phyloP scores from a whole-genome alignment of 345 rosid species.

The Citrus sp. region DNA sequence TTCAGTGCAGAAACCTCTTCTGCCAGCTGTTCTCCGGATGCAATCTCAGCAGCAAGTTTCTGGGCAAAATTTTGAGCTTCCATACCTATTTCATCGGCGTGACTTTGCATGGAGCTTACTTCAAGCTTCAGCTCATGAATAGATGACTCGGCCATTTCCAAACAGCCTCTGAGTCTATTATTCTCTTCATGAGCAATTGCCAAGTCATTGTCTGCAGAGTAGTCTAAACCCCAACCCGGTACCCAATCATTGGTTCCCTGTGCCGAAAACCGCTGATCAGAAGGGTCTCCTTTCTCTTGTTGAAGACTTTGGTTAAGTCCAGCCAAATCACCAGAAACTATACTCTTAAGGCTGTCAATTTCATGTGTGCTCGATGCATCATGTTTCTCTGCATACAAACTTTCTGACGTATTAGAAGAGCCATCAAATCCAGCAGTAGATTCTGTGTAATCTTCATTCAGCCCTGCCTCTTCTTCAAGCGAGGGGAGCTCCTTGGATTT shows the following conservation, averaged over 20 bases:
- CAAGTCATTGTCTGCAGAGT: slow-evolving; percentile 60
- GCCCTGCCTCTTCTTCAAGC: slow-evolving; percentile 44
- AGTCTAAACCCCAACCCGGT: slow-evolving; percentile 76
- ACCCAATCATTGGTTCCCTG: slow-evolving; percentile 57
- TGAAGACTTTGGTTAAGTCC: slow-evolving; percentile 57
- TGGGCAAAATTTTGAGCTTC: slow-evolving; percentile 64
- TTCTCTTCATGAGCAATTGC: slow-evolving; percentile 68
- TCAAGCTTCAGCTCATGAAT: slow-evolving; percentile 68
- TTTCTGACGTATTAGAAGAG: slow-evolving; percentile 85
- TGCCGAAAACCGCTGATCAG: slow-evolving; percentile 36
- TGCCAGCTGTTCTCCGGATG: slow-evolving; percentile 70
- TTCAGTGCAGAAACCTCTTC: slow-evolving; percentile 75
- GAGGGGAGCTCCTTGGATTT: slow-evolving; percentile 47
- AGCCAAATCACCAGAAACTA: slow-evolving; percentile 67
- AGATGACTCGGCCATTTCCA: slow-evolving; percentile 79
- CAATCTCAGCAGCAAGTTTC: slow-evolving; percentile 74
- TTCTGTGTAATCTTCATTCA: slow-evolving; percentile 53
- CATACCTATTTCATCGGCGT: slow-evolving; percentile 67
- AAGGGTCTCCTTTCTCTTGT: slow-evolving; percentile 52
- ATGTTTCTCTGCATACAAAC: slow-evolving; percentile 78
- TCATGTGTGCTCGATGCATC: slow-evolving; percentile 71
- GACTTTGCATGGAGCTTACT: slow-evolving; percentile 63
- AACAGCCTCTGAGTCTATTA: slow-evolving; percentile 66
- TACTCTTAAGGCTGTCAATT: slow-evolving; percentile 73
- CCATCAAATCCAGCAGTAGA: slow-evolving; percentile 76